Base-by-base conservation (phyloP, 495 filamentous ascomycete genomes). In the Daldinia concentrica region DNA sequence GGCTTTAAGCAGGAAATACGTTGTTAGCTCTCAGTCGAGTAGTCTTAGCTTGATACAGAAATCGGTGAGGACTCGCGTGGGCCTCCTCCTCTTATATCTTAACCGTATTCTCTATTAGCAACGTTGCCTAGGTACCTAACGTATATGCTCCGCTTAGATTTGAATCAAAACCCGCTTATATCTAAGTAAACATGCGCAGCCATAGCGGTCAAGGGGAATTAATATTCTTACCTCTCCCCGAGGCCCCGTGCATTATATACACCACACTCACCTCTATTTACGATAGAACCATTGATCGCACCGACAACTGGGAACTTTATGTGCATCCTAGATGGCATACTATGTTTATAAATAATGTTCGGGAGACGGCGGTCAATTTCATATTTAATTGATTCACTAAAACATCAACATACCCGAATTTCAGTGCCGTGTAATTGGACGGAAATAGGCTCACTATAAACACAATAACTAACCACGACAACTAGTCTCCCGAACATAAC, bases 21-120 rank as follows among this genome's bases (percentile, higher is more conserved):
- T 9, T 12, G 17, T 19, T 57, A 36, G 54, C n/a, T 32, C 34
- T 6, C 6, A 19, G 17, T 36, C 52, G n/a, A 6, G 30, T 57
- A 57, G n/a, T 22, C 7, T 19, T 36, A 57, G 27, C 54, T 57
- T 37, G 30, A 54, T 54, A n/a, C 7, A 54, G 50, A 54, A 54
- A 30, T 54, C 19, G 43, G 43, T 48, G 24, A 48, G 43, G 43
- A 24, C 19, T 22, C 8, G 19, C 43, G 43, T 24, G 17, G n/a
- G 43, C 2, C 43, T 48, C 17, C 17, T 48, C n/a, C n/a, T n/a
- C n/a, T n/a, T n/a, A n/a, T n/a, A n/a, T n/a, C n/a, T n/a, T n/a
- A n/a, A n/a, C n/a, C n/a, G n/a, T n/a, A n/a, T n/a, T n/a, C n/a
- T n/a, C n/a, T n/a, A n/a, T n/a, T n/a, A n/a, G n/a, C n/a, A n/a